A percentile compares a stretch with the other conserved stretches of the same genome.
These are phyloP conservation scores for Collybia sp. DNA, from an alignment of 768 basidiomycete species.

Conservation along the genomic window DNA sequence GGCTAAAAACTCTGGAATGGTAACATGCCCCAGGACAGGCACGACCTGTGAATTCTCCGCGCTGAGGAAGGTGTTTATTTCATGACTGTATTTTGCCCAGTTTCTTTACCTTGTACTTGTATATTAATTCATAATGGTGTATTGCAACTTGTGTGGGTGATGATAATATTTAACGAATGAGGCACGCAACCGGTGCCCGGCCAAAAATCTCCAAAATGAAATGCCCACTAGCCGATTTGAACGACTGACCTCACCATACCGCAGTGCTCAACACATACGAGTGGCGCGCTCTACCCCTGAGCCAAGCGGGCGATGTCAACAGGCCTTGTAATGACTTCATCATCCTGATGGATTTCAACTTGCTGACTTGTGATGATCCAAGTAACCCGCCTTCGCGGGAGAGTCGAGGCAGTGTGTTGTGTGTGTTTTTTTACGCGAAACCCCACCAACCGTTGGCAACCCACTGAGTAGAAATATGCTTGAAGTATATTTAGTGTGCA, in stretches of 20 bases:
- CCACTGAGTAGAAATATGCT: too few relatives aligned
- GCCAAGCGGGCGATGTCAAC: slow-evolving; percentile 42
- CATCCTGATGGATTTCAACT: too few relatives aligned
- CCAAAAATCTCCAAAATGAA: slow-evolving; percentile 8
- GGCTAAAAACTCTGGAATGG: slow-evolving; percentile 66
- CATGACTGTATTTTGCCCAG: slow-evolving; percentile 30
- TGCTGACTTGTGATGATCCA: too few relatives aligned
- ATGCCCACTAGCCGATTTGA: slow-evolving; percentile 35
- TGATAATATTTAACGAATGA: too few relatives aligned
- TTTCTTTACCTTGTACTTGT: neutral
- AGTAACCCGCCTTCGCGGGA: too few relatives aligned
- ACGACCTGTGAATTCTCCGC: slow-evolving; percentile 57
- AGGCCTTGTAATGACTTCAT: too few relatives aligned
- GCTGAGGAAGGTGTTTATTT: slow-evolving; percentile 88
- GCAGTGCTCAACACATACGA: slow-evolving; percentile 27
- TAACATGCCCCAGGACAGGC: slow-evolving; percentile 81
- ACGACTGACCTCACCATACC: slow-evolving; percentile 35
- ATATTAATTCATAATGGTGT: too few relatives aligned
- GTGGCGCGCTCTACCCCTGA: slow-evolving; percentile 62
- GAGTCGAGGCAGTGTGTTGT: too few relatives aligned
- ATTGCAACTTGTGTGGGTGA: too few relatives aligned
- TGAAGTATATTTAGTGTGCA: too few relatives aligned
- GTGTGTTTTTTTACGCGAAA: too few relatives aligned
- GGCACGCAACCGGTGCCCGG: neutral
- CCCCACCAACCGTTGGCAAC: too few relatives aligned